Evolutionary conservation across 768 basidiomycete species (phyloP).

Genomic region (Calocybe indica): DNA sequence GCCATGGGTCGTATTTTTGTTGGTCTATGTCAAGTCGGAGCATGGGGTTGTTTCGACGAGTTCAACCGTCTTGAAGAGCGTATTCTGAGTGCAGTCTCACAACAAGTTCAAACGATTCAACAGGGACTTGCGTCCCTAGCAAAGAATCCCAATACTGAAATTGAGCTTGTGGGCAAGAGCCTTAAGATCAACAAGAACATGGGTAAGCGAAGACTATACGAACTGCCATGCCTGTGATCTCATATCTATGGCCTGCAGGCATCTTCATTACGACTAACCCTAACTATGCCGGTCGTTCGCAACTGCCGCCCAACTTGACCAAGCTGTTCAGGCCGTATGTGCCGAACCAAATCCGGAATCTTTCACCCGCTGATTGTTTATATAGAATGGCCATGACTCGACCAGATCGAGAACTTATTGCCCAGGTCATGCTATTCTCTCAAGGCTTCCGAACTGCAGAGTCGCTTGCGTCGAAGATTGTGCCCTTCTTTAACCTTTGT

Average conservation of each 20-base stretch:
- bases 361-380: conserved; percentile 9
- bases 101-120: conserved; percentile 98
- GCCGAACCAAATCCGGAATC: not conserved
- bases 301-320: conserved; percentile 80
- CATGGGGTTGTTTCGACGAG: conserved; percentile 98
- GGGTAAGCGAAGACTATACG: conserved; percentile 35
- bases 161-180: conserved; percentile 93
- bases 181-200: conserved; percentile 93
- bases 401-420: conserved; percentile 96
- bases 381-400: conserved; percentile 97
- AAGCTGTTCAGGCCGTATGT: conserved; percentile 91
- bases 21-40: conserved; percentile 97
- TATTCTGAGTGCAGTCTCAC: conserved; percentile 95
- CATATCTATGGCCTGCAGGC: conserved; percentile 35
- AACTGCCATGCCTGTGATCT: not conserved
- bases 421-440: conserved; percentile 99
- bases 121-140: conserved; percentile 83
- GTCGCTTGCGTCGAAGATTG: conserved; percentile 94
- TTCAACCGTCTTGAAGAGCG: conserved; percentile 98
- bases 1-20: conserved; percentile 99
- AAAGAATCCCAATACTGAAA: conserved; percentile 83
- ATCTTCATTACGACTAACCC: conserved; percentile 99
- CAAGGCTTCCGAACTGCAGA: conserved; percentile 99
- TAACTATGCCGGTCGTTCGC: conserved; percentile 96
- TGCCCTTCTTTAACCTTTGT: conserved; percentile 99